Evolutionary conservation across 495 filamentous ascomycete genomes (phyloP).

Genomic region (Poronia punctata): DNA sequence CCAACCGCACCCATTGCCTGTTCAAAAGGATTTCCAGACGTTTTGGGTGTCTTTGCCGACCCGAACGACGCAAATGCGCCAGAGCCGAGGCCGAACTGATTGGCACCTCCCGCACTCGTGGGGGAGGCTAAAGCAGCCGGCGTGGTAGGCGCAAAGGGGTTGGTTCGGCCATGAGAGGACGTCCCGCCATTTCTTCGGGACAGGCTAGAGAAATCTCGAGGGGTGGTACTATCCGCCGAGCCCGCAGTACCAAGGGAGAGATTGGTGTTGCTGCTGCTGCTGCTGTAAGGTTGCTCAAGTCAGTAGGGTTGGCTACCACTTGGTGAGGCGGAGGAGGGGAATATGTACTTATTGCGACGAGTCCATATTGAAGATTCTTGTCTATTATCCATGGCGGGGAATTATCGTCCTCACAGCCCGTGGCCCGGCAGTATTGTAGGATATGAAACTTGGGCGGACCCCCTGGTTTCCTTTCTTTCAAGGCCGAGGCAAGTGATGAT

Average conservation of each 20-base stretch:
- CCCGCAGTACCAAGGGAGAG: conserved; percentile 75
- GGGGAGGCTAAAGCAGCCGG: conserved; percentile 71
- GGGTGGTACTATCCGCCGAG: conserved; percentile 56
- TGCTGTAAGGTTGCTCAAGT: too few relatives aligned
- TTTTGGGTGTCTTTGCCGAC: conserved; percentile 79
- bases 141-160: conserved; percentile 78
- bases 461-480: conserved; percentile 9
- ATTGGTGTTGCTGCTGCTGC: conserved; percentile 62
- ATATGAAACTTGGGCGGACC: conserved; percentile 8
- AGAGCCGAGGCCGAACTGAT: conserved; percentile 86
- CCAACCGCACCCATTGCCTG: conserved; percentile 56
- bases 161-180: conserved; percentile 71
- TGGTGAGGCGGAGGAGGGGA: too few relatives aligned
- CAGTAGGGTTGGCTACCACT: conserved; percentile 15
- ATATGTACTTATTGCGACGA: conserved; percentile 79
- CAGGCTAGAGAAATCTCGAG: conserved; percentile 43
- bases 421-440: conserved; percentile 4
- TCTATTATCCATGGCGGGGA: conserved; percentile 31
- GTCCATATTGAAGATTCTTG: conserved; percentile 66
- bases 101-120: conserved; percentile 79
- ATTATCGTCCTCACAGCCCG: conserved; percentile 3
- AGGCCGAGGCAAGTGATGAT: conserved; percentile 3
- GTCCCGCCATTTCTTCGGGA: conserved; percentile 49
- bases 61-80: conserved; percentile 97
- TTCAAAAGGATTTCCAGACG: conserved; percentile 74